phyloP scores from a whole-genome alignment of 371 early-diverging fungal species.

The Quaeritorhiza haematococci region DNA sequence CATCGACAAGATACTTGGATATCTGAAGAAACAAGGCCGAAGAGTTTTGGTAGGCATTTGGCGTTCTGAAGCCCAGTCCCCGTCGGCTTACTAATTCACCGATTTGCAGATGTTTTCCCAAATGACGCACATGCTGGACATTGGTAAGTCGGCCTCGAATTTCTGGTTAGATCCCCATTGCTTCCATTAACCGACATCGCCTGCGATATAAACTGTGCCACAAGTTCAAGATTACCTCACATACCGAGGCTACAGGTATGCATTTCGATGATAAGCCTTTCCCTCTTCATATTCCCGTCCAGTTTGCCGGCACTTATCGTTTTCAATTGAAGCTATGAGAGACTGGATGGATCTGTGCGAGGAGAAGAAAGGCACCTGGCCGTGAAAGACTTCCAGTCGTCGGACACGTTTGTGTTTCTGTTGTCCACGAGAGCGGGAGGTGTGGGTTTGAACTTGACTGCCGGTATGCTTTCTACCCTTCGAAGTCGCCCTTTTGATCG shows the following conservation, averaged over 20 bases:
- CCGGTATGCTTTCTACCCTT: too few relatives aligned
- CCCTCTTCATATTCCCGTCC: too few relatives aligned
- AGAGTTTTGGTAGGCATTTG: constrained; percentile 75
- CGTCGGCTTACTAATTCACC: background rate
- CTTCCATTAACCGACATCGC: too few relatives aligned
- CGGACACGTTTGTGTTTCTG: constrained; percentile 93
- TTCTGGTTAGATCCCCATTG: too few relatives aligned
- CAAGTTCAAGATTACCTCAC: constrained; percentile 69
- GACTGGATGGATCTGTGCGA: constrained; percentile 86
- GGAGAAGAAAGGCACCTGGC: constrained; percentile 13
- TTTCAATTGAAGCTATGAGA: too few relatives aligned
- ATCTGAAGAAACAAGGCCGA: constrained; percentile 88
- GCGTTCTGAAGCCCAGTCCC: too few relatives aligned
- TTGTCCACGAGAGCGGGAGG: constrained; percentile 99
- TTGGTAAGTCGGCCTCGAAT: background rate
- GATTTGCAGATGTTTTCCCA: constrained; percentile 5
- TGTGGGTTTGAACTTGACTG: constrained; percentile 98
- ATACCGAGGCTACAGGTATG: constrained; percentile 83
- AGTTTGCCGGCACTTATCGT: too few relatives aligned
- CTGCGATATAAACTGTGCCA: background rate
- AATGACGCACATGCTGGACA: constrained; percentile 18
- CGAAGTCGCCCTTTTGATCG: too few relatives aligned
- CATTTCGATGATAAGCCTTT: too few relatives aligned
- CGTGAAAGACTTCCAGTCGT: constrained; percentile 33
- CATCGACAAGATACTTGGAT: constrained; percentile 80